Conservation (phyloP, 768 basidiomycete genomes). For the Termitomyces sp. region DNA sequence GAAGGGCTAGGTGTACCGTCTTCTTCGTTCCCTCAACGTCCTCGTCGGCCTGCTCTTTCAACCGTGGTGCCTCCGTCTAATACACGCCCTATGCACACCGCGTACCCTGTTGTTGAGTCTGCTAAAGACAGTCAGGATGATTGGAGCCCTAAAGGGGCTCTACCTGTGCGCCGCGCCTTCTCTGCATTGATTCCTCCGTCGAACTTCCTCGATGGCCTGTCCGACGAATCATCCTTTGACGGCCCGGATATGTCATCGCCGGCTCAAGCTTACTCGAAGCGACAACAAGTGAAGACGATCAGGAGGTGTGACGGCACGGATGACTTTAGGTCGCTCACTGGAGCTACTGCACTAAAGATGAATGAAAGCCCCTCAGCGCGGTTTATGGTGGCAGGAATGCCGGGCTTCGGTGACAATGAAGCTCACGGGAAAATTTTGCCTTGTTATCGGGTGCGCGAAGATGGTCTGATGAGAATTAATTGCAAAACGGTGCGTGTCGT, state of each 20-base stretch:
- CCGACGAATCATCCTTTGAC: conserved; percentile 59
- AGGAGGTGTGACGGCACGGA: conserved; percentile 79
- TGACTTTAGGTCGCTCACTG: conserved; percentile 71
- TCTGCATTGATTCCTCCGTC: conserved; percentile 69
- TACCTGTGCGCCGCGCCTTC: conserved; percentile 64
- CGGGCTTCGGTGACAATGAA: conserved; percentile 92
- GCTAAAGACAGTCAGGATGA: conserved; percentile 20
- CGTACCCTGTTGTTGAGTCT: conserved; percentile 33
- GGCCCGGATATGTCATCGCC: conserved; percentile 71
- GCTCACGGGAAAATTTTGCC: conserved; percentile 89
- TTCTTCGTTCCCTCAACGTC: conserved; percentile 47
- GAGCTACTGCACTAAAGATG: conserved; percentile 47
- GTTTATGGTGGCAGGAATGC: conserved; percentile 55
- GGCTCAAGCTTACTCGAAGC: conserved; percentile 73
- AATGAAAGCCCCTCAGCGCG: conserved; percentile 56
- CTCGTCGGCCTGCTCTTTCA: conserved; percentile 63
- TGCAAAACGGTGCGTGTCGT: conserved; percentile 60
- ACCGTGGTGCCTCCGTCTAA: conserved; percentile 49
- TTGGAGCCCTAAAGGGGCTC: conserved; percentile 30
- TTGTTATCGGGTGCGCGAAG: conserved; percentile 90
- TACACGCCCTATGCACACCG: conserved; percentile 28
- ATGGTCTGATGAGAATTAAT: conserved; percentile 90
- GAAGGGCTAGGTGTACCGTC: conserved; percentile 50
- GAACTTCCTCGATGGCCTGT: conserved; percentile 37
- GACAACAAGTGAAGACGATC: conserved; percentile 73